A percentile compares a stretch with the other conserved stretches of the same genome.
phyloP scores from a whole-genome alignment of 1,284 basidiomycete genomes.

The Puccinia triticina region DNA sequence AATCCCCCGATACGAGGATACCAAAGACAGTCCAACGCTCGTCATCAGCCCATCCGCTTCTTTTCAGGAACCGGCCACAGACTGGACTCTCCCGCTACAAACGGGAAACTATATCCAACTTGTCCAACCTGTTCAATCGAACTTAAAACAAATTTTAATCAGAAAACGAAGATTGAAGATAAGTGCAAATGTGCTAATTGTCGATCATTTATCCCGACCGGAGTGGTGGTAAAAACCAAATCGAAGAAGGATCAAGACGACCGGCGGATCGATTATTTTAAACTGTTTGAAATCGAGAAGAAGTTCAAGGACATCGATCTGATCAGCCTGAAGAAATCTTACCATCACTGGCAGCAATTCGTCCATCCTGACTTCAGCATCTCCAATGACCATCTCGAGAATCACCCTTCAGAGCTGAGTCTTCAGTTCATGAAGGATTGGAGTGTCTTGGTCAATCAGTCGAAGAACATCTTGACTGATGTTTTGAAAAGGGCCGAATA shows the following conservation, averaged over 20 bases:
- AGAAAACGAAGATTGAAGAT: slow-evolving; percentile 21
- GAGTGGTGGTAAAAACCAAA: neutral
- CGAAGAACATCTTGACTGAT: too few species aligned
- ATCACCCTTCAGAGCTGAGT: neutral
- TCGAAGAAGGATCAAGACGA: neutral
- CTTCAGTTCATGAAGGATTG: slow-evolving; percentile 26
- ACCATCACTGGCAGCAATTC: slow-evolving; percentile 44
- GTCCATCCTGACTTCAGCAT: slow-evolving; percentile 41
- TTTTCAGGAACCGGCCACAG: neutral
- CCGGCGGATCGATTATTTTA: slow-evolving; percentile 22
- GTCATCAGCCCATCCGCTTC: neutral
- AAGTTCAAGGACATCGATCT: too few species aligned
- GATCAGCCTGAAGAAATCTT: slow-evolving; percentile 25
- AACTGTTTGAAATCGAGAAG: slow-evolving; percentile 31
- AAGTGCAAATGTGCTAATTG: slow-evolving; percentile 33
- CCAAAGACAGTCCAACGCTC: neutral
- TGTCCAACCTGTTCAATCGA: slow-evolving; percentile 17
- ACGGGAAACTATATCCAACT: neutral
- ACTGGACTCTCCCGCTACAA: neutral
- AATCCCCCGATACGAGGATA: neutral
- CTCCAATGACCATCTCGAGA: too few species aligned
- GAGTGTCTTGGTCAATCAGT: slow-evolving; percentile 40
- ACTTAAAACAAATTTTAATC: slow-evolving; percentile 6
- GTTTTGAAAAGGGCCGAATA: slow-evolving; percentile 44
- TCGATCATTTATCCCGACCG: slow-evolving; percentile 14